These are phyloP conservation scores for Lobosporangium transversale DNA, from an alignment of 192 early-diverging fungal species.

Conservation along the genomic window DNA sequence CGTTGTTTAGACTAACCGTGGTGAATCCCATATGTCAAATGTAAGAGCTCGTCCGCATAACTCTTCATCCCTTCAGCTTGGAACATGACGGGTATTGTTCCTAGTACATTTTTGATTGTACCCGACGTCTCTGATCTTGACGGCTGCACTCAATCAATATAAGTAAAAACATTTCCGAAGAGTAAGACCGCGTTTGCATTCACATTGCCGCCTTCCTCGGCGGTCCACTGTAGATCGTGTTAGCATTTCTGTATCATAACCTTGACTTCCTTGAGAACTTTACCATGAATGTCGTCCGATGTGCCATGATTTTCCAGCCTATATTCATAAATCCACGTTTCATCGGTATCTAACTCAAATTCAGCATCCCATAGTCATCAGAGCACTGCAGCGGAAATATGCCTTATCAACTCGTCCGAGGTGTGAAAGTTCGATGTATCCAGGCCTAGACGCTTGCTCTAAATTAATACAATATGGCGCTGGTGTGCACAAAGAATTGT, in stretches of 20 bases:
- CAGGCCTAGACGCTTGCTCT: background rate
- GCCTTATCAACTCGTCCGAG: background rate
- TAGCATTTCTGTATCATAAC: too few species aligned
- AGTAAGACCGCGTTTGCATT: too few species aligned
- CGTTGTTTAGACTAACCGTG: conserved; percentile 4
- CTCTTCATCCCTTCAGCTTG: conserved; percentile 12
- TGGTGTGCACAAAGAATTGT: background rate
- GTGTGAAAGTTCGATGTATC: background rate
- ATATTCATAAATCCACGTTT: background rate
- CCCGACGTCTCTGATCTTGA: conserved; percentile 24
- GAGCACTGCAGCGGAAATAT: background rate
- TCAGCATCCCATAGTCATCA: background rate
- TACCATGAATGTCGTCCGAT: background rate
- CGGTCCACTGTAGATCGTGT: background rate
- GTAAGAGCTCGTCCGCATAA: conserved; percentile 19
- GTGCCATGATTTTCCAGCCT: background rate
- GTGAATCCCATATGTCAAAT: background rate
- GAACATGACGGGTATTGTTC: conserved; percentile 12
- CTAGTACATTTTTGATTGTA: conserved; percentile 3
- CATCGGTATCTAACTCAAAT: background rate
- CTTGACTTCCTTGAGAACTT: too few species aligned
- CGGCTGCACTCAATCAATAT: conserved; percentile 3
- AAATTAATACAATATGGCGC: background rate
- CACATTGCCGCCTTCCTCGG: too few species aligned
- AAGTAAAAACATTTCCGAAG: conserved; percentile 2